Conservation (phyloP, 139 green algal species). For the Chlorella ohadii region DNA sequence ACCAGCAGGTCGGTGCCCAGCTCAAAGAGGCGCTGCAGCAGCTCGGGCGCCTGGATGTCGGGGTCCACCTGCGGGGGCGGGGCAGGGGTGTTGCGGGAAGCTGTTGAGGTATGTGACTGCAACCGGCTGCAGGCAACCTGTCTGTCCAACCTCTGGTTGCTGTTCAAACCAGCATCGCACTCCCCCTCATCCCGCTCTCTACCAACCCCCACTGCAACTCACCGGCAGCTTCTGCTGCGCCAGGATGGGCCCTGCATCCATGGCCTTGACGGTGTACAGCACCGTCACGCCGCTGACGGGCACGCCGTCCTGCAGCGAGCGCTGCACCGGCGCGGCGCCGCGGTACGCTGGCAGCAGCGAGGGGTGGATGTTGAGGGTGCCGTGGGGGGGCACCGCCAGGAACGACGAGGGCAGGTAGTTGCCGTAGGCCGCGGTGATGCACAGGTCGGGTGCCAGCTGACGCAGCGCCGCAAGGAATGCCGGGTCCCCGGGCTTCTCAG, state of each 20-base stretch:
- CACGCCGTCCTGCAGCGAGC: conserved; percentile 66
- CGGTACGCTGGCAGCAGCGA: conserved; percentile 92
- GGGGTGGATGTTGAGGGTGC: conserved; percentile 98
- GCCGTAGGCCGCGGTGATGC: conserved; percentile 94
- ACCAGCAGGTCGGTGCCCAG: conserved; percentile 79
- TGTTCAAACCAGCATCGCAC: too few relatives aligned
- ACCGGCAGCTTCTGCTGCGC: conserved; percentile 61
- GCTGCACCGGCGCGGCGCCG: conserved; percentile 96
- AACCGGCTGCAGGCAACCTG: too few relatives aligned
- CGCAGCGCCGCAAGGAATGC: conserved; percentile 79
- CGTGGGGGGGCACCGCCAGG: conserved; percentile 84
- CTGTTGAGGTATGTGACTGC: too few relatives aligned
- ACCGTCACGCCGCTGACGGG: conserved; percentile 85
- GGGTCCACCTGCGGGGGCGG: conserved; percentile 45
- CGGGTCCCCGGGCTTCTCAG: conserved; percentile 52
- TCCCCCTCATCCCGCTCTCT: too few relatives aligned
- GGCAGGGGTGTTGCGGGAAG: neutral
- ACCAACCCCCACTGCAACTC: neutral
- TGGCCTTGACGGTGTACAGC: conserved; percentile 93
- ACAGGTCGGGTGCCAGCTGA: conserved; percentile 87
- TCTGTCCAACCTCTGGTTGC: too few relatives aligned
- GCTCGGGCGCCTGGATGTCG: conserved; percentile 79
- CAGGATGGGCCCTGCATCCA: conserved; percentile 95
- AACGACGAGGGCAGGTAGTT: conserved; percentile 95
- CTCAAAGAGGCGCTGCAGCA: conserved; percentile 82